Evolutionary conservation across 1,139 yeast species (phyloP).

Genomic region (Meyerozyma smithsonii): DNA sequence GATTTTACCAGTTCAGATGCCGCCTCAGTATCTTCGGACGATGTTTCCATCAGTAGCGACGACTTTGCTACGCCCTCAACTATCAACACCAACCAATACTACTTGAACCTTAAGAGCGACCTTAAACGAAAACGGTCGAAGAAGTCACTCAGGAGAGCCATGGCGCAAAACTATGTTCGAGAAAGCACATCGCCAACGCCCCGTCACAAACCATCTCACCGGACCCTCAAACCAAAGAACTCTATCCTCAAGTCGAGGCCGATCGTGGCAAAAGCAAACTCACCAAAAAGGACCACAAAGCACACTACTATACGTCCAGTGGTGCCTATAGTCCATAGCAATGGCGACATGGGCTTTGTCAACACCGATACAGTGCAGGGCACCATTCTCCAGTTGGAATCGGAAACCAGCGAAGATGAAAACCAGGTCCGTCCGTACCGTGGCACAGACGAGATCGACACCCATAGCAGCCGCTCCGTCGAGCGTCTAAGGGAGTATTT

Average conservation of each 20-base stretch:
- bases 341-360: neutral
- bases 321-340: neutral
- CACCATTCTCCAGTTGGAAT: neutral
- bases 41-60: constrained; percentile 6
- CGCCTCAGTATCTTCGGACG: neutral
- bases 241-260: constrained; percentile 31
- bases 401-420: neutral
- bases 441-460: neutral
- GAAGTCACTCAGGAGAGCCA: constrained; percentile 5
- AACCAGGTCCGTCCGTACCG: constrained; percentile 1
- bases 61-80: constrained; percentile 11
- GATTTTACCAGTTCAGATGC: neutral
- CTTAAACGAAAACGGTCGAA: constrained; percentile 14
- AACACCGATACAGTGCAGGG: neutral
- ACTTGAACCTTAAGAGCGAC: constrained; percentile 18
- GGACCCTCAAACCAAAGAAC: constrained; percentile 36
- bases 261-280: neutral
- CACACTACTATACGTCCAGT: neutral
- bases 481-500: constrained; percentile 1
- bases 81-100: constrained; percentile 21
- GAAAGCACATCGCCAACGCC: constrained; percentile 35
- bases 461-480: neutral
- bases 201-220: constrained; percentile 43
- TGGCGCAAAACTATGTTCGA: constrained; percentile 4
- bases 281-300: neutral